Percentiles rank a stretch among this genome's conserved stretches.
Conservation (phyloP, 2,329 filamentous ascomycete genomes). For the Botryosphaeria agaves region DNA sequence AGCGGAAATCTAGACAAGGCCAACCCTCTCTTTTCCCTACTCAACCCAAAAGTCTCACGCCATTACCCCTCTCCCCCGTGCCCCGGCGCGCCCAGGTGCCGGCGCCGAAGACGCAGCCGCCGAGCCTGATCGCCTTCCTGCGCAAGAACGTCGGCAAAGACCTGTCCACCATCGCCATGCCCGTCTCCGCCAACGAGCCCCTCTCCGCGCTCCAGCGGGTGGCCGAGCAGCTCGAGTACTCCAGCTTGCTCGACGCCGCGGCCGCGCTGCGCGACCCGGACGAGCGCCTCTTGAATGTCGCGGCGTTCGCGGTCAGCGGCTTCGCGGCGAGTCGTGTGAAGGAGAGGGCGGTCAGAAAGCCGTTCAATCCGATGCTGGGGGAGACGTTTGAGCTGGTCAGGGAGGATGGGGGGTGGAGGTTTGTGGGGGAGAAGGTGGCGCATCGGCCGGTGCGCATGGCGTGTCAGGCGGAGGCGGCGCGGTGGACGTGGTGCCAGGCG, state of each 20-base stretch:
- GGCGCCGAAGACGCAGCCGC: constrained; percentile 60
- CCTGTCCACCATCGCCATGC: constrained; percentile 91
- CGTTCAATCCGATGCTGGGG: constrained; percentile 91
- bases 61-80: constrained; percentile 57
- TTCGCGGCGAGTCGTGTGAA: constrained; percentile 71
- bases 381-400: constrained; percentile 90
- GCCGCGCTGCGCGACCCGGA: constrained; percentile 38
- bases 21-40: constrained; percentile 47
- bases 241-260: constrained; percentile 63
- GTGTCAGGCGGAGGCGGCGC: constrained; percentile 73
- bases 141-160: constrained; percentile 98
- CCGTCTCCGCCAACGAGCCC: constrained; percentile 89
- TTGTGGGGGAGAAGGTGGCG: constrained; percentile 88
- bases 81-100: constrained; percentile 53
- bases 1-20: constrained; percentile 15
- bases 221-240: constrained; percentile 84
- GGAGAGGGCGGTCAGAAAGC: constrained; percentile 85
- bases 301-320: constrained; percentile 78
- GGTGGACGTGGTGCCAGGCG: constrained; percentile 77
- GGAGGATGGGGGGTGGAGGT: constrained; percentile 70
- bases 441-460: constrained; percentile 87
- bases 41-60: constrained; percentile 57
- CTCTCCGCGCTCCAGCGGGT: constrained; percentile 74
- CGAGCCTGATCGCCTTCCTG: constrained; percentile 83
- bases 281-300: constrained; percentile 67